These are phyloP conservation scores for Epicoccum sorghinum DNA, from an alignment of 2,329 filamentous ascomycete species.

Conservation along the genomic window DNA sequence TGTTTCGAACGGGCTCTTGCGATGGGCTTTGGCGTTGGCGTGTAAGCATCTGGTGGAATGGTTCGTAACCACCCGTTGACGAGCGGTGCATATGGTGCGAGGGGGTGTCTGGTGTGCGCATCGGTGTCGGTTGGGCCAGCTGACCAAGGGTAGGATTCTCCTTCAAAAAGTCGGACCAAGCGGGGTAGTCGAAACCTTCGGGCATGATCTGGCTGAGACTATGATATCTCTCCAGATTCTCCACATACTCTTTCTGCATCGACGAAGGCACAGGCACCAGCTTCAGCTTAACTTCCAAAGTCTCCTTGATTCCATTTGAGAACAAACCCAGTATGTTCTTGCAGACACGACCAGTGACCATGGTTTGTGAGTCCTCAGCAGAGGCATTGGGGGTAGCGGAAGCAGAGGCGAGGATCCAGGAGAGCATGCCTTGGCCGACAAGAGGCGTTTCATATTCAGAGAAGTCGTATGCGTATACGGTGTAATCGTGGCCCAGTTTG, in stretches of 20 bases:
- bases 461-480: slow-evolving; percentile 96
- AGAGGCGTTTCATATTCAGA: slow-evolving; percentile 92
- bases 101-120: slow-evolving; percentile 23
- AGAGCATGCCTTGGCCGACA: slow-evolving; percentile 94
- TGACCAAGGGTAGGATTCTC: slow-evolving; percentile 62
- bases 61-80: slow-evolving; percentile 40
- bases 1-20: slow-evolving; percentile 32
- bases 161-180: slow-evolving; percentile 80
- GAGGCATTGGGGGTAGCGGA: slow-evolving; percentile 61
- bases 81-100: slow-evolving; percentile 26
- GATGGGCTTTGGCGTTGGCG: slow-evolving; percentile 39
- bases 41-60: slow-evolving; percentile 47
- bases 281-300: slow-evolving; percentile 89
- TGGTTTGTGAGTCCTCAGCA: slow-evolving; percentile 66
- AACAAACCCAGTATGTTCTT: slow-evolving; percentile 86
- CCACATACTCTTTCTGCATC: slow-evolving; percentile 65
- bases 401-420: slow-evolving; percentile 73
- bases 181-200: slow-evolving; percentile 69
- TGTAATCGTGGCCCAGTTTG: slow-evolving; percentile 79
- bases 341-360: slow-evolving; percentile 89
- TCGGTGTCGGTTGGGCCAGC: slow-evolving; percentile 38
- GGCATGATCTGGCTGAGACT: slow-evolving; percentile 64
- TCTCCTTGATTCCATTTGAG: slow-evolving; percentile 81
- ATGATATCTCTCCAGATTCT: slow-evolving; percentile 66
- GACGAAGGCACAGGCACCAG: slow-evolving; percentile 76